Base-by-base conservation (phyloP, 2,329 filamentous ascomycete genomes). In the Colletotrichum chlorophyti region DNA sequence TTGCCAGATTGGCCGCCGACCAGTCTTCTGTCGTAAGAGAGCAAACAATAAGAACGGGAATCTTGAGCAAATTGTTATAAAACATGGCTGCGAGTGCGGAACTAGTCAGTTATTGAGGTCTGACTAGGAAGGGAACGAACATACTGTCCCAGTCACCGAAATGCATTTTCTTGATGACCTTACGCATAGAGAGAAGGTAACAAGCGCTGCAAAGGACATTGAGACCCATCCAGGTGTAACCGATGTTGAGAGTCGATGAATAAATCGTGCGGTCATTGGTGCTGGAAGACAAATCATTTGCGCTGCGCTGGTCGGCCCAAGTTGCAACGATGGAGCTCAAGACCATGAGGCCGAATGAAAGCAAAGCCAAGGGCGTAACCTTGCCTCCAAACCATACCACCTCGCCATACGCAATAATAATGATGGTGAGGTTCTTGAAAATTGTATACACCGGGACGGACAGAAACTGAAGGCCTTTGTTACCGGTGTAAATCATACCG, bases 401-500 rank as follows among this genome's bases (percentile, higher is more conserved):
- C 78, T 99, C 95, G 66, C 95, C 95, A 67, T 99, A 99, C 54
- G 95, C 95, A 70, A 98, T 98, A 64, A 97, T 87, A 69, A 98
- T 98, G 74, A 96, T 99, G 61, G 95, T 97, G 81, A 99, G 77
- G 79, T 99, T 99, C 85, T 99, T 99, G 85, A 99, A 99, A 74
- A 99, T 99, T 53, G 95, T 99, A 79, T 99, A 99, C 23, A 99
- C 95, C 23, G 95, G 95, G 54, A 99, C 96, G 27, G 93, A 97
- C 61, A 99, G 90, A 77, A 89, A 98, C 77, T 97, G 93, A 40
- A 99, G 87, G 17, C 95, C 93, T 80, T 97, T 97, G 69, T 91
- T 95, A 70, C 92, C 89, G 53, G 95, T 98, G 79, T 98, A 99
- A 76, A 99, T 98, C 95, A 98, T 99, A 72, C 93, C 93, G 71